Percentiles rank a stretch among this genome's conserved stretches.
Evolutionary conservation across 2,329 filamentous ascomycete genomes (phyloP).

Genomic region (Domatiomyces catenatus): DNA sequence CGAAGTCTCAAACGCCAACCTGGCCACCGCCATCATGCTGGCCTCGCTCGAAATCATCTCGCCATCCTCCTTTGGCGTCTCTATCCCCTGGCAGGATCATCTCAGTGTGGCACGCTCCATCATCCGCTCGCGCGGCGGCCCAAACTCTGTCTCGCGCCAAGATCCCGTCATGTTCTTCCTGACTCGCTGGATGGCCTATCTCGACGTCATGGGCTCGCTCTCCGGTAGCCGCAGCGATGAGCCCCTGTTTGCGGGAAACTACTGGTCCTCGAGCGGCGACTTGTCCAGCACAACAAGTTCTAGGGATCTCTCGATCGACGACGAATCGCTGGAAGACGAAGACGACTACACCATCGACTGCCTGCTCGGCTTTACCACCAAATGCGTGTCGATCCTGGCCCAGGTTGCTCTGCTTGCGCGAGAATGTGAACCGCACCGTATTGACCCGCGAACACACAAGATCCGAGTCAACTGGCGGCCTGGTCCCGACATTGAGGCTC

Average conservation of each 20-base stretch:
- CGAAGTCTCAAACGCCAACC: constrained; percentile 54
- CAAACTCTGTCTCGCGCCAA: constrained; percentile 36
- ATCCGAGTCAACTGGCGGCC: constrained; percentile 45
- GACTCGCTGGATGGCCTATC: constrained; percentile 68
- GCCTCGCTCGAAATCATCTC: constrained; percentile 71
- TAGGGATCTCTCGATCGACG: constrained; percentile 20
- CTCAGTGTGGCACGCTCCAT: constrained; percentile 60
- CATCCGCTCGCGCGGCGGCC: constrained; percentile 50
- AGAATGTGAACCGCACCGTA: constrained; percentile 50
- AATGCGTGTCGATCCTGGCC: constrained; percentile 54
- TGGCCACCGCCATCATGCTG: constrained; percentile 74
- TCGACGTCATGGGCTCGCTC: constrained; percentile 64
- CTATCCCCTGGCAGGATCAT: constrained; percentile 67
- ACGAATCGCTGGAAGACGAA: constrained; percentile 39
- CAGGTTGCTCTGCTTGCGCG: constrained; percentile 57
- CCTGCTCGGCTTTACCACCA: constrained; percentile 62
- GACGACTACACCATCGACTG: constrained; percentile 61
- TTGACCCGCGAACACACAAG: constrained; percentile 36
- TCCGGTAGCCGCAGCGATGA: constrained; percentile 41
- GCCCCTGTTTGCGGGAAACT: constrained; percentile 36
- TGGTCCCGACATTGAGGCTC: constrained; percentile 35
- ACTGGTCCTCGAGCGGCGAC: constrained; percentile 26
- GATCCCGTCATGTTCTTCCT: constrained; percentile 57
- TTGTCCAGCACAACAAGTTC: constrained; percentile 7
- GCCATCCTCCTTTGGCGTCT: constrained; percentile 64